phyloP scores from a whole-genome alignment of 306 rosid species.

The Prinsepia uniflora region DNA sequence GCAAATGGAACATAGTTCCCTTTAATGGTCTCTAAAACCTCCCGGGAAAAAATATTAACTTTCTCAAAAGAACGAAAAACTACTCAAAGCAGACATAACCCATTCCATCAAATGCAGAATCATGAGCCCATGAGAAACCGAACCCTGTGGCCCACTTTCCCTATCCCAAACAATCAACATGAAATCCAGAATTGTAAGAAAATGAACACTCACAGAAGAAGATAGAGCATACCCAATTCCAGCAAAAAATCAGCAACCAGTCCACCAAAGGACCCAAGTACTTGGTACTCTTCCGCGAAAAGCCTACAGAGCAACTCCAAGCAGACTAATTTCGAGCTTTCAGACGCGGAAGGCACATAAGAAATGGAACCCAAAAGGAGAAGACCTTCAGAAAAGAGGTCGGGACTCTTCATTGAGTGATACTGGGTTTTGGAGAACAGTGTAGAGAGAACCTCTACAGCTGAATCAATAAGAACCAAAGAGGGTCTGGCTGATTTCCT shows the following conservation, averaged over 20 bases:
- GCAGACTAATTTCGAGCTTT: constrained; percentile 43
- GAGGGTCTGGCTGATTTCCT: constrained; percentile 66
- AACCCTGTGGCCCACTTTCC: constrained; percentile 47
- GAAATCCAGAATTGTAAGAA: constrained; percentile 43
- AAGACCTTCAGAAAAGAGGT: constrained; percentile 45
- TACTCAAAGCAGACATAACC: constrained; percentile 54
- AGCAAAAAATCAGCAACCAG: constrained; percentile 62
- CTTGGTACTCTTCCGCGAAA: constrained; percentile 34
- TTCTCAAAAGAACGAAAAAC: constrained; percentile 44
- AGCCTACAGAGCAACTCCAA: constrained; percentile 47
- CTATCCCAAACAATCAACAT: constrained; percentile 65
- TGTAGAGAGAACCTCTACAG: constrained; percentile 34
- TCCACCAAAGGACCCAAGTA: constrained; percentile 35
- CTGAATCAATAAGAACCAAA: constrained; percentile 43
- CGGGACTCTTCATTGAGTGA: constrained; percentile 32
- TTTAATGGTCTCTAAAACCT: constrained; percentile 41
- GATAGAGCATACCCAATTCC: constrained; percentile 85
- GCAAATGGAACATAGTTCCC: constrained; percentile 49
- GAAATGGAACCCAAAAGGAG: constrained; percentile 67
- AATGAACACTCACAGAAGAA: constrained; percentile 47
- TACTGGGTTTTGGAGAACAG: constrained; percentile 32
- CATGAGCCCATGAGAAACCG: constrained; percentile 59
- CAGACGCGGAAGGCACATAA: constrained; percentile 44
- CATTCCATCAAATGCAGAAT: constrained; percentile 74
- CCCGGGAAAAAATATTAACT: constrained; percentile 27